Base-by-base conservation (phyloP, 768 basidiomycete genomes). In the Serendipita sp. region DNA sequence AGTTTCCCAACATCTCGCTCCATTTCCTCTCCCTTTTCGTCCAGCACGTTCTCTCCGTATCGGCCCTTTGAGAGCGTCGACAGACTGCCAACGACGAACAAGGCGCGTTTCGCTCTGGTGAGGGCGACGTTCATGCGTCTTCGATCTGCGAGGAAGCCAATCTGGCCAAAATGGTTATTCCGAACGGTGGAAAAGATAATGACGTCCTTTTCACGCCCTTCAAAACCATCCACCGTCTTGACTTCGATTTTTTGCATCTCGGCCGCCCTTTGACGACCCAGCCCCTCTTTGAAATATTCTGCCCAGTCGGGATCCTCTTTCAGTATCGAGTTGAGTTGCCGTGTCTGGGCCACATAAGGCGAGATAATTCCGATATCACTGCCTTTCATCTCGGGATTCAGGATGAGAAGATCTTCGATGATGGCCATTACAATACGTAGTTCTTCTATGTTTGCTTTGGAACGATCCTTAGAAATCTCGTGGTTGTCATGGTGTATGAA, bases 171-270 rank as follows among this genome's bases (percentile, higher is more conserved):
- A 2, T 76, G 68, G 68, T 96, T 96, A 71, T 87, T 88, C 61
- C 93, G 79, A 56, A 93, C 91, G 2, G 91, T 93, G 43, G 88
- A 90, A 71, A 96, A 93, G 44, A 96, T 78, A 65, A 96, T 88
- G 43, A 95, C 82, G 31, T 90, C 86, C 74, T 95, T 95, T 75
- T 96, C 90, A 48, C 90, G 80, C 13, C 92, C 92, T 72, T 96
- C 90, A 71, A 94, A 96, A 20, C 92, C 92, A 68, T 96, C 92
- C 14, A 96, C 92, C 0, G 92, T 95, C 75, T 88, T 90, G 68
- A 95, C 80, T 72, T 95, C 92, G 60, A 96, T 79, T 61, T 80
- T 71, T 0, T 74, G 69, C 4, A 90, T 71, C 66, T 93, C 83
- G 73, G 79, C 75, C 20, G 78, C 82, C 26, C 90, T 82, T 50